Evolutionary conservation across 2,329 filamentous ascomycete genomes (phyloP), one percentile per base, ranked within the genome.

Genomic region (Canariomyces notabilis): DNA sequence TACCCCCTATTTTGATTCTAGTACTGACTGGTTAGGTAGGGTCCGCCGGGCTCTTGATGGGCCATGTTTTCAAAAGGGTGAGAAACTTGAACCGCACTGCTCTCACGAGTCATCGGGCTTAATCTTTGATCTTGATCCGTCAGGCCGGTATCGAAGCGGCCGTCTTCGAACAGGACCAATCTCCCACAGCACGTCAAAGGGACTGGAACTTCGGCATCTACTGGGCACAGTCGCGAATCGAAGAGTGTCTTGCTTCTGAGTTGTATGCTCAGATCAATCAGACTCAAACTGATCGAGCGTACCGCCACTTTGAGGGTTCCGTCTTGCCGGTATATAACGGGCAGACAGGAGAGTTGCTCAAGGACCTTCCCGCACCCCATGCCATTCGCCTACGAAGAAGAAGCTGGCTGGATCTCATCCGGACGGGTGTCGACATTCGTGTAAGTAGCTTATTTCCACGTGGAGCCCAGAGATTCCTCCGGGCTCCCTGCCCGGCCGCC

Each of bases 201-300:
- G 62, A 64, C 46, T 64, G 62, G 62, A 59, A 58, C 40, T 61
- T 62, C 39, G 61, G 61, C 19, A 57, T 64, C 29, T 64, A 64
- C 50, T 64, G 61, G 61, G 59, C 60, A 4, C 59, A 63, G 46
- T 59, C 56, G 14, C 53, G 57, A 14, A 59, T 64, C 4, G 49
- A 55, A 23, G 58, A 62, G n/a, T 62, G 59, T 40, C 48, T 64
- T 8, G 54, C 61, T 1, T 36, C 49, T 1, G 56, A 61, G 9
- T 45, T 63, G 12, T 49, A 48, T 19, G 36, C 46, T n/a, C 52
- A 57, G 16, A 16, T 64, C 3, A 19, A 55, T 16, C 49, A 50
- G 2, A 56, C 51, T 1, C 59, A 64, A 38, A 59, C 60, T 6
- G 59, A 61, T 37, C 46, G 39, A 2, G 57, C 42, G 21, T 54